These are phyloP conservation scores for Sinapis alba DNA, from an alignment of 441 rosid genomes.

Conservation along the genomic window DNA sequence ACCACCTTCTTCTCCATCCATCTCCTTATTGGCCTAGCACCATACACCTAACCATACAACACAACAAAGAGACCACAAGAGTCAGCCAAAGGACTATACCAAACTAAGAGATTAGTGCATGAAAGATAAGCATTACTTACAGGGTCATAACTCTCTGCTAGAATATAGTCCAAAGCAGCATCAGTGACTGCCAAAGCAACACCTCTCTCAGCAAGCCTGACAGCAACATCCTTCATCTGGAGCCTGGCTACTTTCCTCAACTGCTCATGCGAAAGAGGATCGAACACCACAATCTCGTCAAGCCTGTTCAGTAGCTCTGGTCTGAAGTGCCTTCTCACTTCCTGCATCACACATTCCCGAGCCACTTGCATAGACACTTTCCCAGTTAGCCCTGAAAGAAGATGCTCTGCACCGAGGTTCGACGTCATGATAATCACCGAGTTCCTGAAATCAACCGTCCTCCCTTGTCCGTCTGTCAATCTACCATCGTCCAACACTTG, in stretches of 20 bases:
- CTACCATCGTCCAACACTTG: conserved; percentile 92
- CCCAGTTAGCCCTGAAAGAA: conserved; percentile 70
- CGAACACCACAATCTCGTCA: conserved; percentile 84
- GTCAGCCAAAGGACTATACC: not conserved
- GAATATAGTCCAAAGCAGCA: conserved; percentile 69
- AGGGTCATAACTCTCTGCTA: conserved; percentile 79
- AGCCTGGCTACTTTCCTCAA: conserved; percentile 71
- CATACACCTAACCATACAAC: conserved; percentile 58
- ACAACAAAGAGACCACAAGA: not conserved
- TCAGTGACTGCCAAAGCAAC: conserved; percentile 79
- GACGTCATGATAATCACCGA: conserved; percentile 87
- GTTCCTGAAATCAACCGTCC: conserved; percentile 79
- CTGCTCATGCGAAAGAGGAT: conserved; percentile 89
- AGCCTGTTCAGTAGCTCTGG: conserved; percentile 88
- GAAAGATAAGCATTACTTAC: conserved; percentile 53
- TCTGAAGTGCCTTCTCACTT: conserved; percentile 78
- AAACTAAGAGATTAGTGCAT: not conserved
- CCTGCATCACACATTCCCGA: conserved; percentile 78
- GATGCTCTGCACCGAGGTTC: conserved; percentile 87
- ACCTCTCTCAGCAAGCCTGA: conserved; percentile 82
- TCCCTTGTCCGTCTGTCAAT: conserved; percentile 86
- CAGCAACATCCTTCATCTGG: conserved; percentile 88
- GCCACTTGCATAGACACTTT: conserved; percentile 80
- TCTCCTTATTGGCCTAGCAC: conserved; percentile 88
- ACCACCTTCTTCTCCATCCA: conserved; percentile 94